These are phyloP conservation scores for Paratrypanosoma confusum DNA, from an alignment of 208 protist species.

Conservation along the genomic window DNA sequence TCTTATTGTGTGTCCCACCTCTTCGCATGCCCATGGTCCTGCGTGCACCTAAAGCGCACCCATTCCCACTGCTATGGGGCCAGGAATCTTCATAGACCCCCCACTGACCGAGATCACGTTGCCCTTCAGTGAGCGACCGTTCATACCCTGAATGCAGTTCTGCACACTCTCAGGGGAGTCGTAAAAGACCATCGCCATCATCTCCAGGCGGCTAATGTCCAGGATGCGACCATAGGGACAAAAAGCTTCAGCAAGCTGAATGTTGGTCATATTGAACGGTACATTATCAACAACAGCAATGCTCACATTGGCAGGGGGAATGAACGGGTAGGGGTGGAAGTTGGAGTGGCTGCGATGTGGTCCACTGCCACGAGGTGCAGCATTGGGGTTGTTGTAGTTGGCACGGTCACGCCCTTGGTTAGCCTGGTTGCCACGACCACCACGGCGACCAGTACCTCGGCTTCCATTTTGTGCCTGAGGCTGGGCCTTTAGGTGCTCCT, in stretches of 20 bases:
- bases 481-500: too few species aligned
- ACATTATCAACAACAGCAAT: conserved; percentile 74
- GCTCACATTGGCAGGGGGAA: conserved; percentile 45
- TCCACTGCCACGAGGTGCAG: too few species aligned
- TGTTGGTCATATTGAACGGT: conserved; percentile 74
- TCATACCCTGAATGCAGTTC: conserved; percentile 70
- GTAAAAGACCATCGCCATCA: conserved; percentile 64
- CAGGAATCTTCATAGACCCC: conserved; percentile 67
- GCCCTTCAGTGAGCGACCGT: conserved; percentile 51
- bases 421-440: too few species aligned
- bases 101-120: conserved; percentile 76
- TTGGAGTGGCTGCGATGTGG: too few species aligned
- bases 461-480: too few species aligned
- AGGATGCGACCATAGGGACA: conserved; percentile 51
- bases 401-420: too few species aligned
- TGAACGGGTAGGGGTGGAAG: too few species aligned
- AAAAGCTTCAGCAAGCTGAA: conserved; percentile 63
- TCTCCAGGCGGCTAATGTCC: conserved; percentile 71
- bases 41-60: conserved; percentile 13
- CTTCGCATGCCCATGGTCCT: neutral
- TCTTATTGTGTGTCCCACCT: neutral
- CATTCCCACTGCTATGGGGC: conserved; percentile 35
- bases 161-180: conserved; percentile 68
- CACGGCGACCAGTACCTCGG: too few species aligned
- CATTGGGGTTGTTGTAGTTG: too few species aligned